Conservation (phyloP, 2,329 filamentous ascomycete genomes). For the Aspergillus novoparasiticus region DNA sequence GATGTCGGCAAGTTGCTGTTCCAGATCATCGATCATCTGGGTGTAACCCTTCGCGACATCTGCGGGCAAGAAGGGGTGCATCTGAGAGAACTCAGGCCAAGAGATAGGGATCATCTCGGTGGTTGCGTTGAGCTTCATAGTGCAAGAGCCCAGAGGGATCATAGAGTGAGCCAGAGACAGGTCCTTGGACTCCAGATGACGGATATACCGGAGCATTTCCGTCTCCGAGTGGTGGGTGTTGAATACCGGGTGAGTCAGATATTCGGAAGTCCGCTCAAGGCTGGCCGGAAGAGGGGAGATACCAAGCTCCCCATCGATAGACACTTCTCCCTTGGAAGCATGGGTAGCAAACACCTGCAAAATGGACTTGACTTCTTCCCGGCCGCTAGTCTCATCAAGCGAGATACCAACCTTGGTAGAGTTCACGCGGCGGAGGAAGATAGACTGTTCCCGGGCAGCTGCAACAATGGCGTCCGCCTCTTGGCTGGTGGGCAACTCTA, state of each 20-base stretch:
- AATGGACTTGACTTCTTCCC: constrained; percentile 59
- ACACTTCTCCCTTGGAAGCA: constrained; percentile 35
- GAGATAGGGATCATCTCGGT: constrained; percentile 90
- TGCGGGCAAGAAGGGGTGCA: constrained; percentile 77
- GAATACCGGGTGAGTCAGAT: constrained; percentile 89
- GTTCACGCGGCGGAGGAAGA: constrained; percentile 67
- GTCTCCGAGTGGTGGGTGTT: constrained; percentile 95
- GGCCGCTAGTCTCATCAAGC: constrained; percentile 72
- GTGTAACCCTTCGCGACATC: constrained; percentile 69
- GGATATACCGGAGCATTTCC: constrained; percentile 88
- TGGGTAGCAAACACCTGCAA: constrained; percentile 58
- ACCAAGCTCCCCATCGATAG: constrained; percentile 37
- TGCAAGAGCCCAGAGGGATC: constrained; percentile 96
- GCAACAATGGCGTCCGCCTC: constrained; percentile 56
- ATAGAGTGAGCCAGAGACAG: constrained; percentile 93
- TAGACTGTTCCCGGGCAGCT: constrained; percentile 53
- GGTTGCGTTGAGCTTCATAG: constrained; percentile 96
- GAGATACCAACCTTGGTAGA: constrained; percentile 70
- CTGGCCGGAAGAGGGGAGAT: constrained; percentile 50
- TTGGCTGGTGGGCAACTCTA: constrained; percentile 58
- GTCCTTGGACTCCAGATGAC: constrained; percentile 91
- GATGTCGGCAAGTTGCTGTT: constrained; percentile 74
- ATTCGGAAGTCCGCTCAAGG: constrained; percentile 72
- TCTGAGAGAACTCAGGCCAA: constrained; percentile 71
- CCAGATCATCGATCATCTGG: constrained; percentile 71